A percentile compares a stretch with the other conserved stretches of the same genome.
These are phyloP conservation scores for Pyrenula massariospora DNA, from an alignment of 495 filamentous ascomycete genomes.

Conservation along the genomic window DNA sequence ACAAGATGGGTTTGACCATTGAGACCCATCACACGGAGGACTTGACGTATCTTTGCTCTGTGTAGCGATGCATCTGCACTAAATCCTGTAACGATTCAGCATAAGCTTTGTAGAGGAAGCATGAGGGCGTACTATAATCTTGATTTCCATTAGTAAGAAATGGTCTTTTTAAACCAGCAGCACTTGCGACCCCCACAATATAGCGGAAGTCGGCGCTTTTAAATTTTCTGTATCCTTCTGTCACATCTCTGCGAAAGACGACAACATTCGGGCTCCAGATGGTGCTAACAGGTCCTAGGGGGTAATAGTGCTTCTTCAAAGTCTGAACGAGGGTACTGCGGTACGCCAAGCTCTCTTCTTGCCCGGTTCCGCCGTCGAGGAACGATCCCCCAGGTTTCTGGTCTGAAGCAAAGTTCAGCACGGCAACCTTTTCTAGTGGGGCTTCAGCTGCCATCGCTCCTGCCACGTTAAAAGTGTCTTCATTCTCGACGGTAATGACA, in stretches of 20 bases:
- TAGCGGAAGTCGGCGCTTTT: constrained; percentile 23
- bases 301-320: constrained; percentile 43
- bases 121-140: not conserved
- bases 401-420: constrained; percentile 52
- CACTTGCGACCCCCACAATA: constrained; percentile 42
- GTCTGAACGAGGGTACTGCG: constrained; percentile 44
- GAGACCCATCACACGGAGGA: constrained; percentile 39
- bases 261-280: constrained; percentile 50
- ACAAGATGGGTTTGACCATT: constrained; percentile 42
- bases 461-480: constrained; percentile 40
- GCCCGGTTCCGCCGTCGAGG: constrained; percentile 38
- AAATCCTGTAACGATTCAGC: not conserved
- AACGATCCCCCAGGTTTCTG: constrained; percentile 41
- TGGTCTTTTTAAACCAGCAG: constrained; percentile 41
- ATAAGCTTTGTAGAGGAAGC: not conserved
- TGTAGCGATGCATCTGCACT: not conserved
- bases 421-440: constrained; percentile 22
- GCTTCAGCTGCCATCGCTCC: constrained; percentile 19
- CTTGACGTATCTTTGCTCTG: constrained; percentile 41
- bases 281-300: constrained; percentile 32
- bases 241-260: constrained; percentile 35
- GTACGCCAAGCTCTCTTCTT: constrained; percentile 55
- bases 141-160: constrained; percentile 12
- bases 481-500: constrained; percentile 28
- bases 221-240: constrained; percentile 22